Base-by-base conservation (phyloP, 2,329 filamentous ascomycete species). In the Venturia aucupariae region DNA sequence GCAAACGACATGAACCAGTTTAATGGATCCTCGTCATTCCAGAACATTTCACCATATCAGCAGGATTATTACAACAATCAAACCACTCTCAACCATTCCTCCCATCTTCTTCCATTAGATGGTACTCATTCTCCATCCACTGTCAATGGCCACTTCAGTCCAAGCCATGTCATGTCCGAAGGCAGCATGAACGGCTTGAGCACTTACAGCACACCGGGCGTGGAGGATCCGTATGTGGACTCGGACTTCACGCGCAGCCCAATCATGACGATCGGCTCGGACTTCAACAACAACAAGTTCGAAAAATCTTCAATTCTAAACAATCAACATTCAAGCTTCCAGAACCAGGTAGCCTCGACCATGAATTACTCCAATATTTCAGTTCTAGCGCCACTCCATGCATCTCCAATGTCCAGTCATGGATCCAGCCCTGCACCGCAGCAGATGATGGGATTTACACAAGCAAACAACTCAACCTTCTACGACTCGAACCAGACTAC, bases 81-180 rank as follows among this genome's bases (percentile, higher is more conserved):
- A 13, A 15, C 17, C 5, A 44, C 10, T 30, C 59, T 42, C 27
- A 46, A 42, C 8, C 27, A 19, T 42, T 19, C 35, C 11, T 61
- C 59, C 38, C 24, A 61, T 15, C 35, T 32, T 42, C 6, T 61
- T 42, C 51, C 27, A 17, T n/a, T 42, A 38, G 4, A 44, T 24
- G 41, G 72, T 46, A 72, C 69, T 61, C 68, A 73, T 42, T 77
- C 75, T 8, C 74, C 75, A 30, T 73, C 73, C 35, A 62, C 59
- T 22, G 61, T 65, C 22, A 69, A 72, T 64, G 75, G 76, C 42
- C 71, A 76, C 55, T 67, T 75, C 41, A 76, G 74, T 60, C 73
- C 74, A 10, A 72, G 75, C 48, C 70, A 71, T 17, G 75, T 75
- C 61, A 27, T 64, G 41, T 60, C 59, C 13, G 51, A 44, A 17